phyloP scores from a whole-genome alignment of 139 green algal genomes.

The Auxenochlorella pyrenoidosa region DNA sequence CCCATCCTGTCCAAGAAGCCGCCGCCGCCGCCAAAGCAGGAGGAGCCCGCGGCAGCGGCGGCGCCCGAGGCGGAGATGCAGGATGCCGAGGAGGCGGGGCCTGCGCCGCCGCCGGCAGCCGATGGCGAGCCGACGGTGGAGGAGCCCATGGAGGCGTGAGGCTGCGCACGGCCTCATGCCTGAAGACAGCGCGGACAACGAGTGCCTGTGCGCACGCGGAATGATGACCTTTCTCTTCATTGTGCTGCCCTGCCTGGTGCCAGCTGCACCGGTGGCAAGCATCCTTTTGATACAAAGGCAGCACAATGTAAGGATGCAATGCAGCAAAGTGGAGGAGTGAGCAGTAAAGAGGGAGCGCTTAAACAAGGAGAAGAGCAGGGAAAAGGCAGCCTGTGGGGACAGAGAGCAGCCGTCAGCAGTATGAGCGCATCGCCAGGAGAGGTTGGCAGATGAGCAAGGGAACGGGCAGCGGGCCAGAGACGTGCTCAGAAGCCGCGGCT shows the following conservation, averaged over 20 bases:
- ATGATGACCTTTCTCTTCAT: no score
- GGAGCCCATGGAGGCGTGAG: constrained; percentile 28
- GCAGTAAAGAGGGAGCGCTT: background rate
- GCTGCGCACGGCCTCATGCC: no score
- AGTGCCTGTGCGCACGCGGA: no score
- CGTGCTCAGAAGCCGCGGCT: constrained; percentile 25
- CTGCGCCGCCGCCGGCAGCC: background rate
- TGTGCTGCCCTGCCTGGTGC: no score
- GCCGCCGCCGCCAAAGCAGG: constrained; percentile 54
- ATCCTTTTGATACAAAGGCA: background rate
- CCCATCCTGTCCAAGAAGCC: constrained; percentile 92
- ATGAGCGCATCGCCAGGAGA: no score
- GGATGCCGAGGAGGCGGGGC: constrained; percentile 14
- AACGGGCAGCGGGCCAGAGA: no score
- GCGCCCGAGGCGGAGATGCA: constrained; percentile 49
- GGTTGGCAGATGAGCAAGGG: no score
- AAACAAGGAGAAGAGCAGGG: background rate
- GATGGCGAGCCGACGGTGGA: no score
- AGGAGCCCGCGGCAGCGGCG: constrained; percentile 6
- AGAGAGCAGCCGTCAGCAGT: background rate
- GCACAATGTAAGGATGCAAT: background rate
- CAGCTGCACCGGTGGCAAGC: no score
- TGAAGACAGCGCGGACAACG: no score
- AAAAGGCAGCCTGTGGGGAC: background rate
- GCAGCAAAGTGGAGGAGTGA: background rate